Evolutionary conservation across 2,329 filamentous ascomycete genomes (phyloP).

Genomic region (Fusarium tjaetaba): DNA sequence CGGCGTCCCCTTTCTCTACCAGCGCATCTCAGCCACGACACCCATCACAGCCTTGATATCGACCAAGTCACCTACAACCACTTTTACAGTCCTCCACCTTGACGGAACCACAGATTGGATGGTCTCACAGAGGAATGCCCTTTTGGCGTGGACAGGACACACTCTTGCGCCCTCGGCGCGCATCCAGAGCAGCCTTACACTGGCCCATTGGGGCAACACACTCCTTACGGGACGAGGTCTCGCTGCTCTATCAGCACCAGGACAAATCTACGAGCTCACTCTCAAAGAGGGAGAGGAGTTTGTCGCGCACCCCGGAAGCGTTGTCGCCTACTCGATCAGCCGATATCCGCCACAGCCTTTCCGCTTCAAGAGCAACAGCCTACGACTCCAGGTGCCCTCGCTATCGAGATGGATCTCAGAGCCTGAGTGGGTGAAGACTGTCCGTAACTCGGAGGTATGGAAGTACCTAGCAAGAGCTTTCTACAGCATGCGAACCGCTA

Average conservation of each 20-base stretch:
- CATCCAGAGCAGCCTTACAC: constrained; percentile 76
- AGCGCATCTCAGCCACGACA: constrained; percentile 85
- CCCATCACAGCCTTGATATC: constrained; percentile 90
- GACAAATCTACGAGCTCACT: constrained; percentile 88
- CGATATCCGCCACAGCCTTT: constrained; percentile 82
- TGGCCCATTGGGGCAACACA: constrained; percentile 93
- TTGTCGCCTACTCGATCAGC: constrained; percentile 88
- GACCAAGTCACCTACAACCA: constrained; percentile 85
- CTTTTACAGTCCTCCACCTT: constrained; percentile 86
- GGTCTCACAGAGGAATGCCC: constrained; percentile 83
- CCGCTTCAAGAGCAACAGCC: constrained; percentile 80
- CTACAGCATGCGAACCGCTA: constrained; percentile 78
- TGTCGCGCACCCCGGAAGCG: constrained; percentile 88
- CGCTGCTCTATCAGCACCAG: constrained; percentile 83
- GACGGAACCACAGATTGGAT: constrained; percentile 98
- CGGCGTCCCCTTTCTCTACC: constrained; percentile 94
- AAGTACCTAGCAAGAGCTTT: constrained; percentile 71
- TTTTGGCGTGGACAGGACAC: constrained; percentile 97
- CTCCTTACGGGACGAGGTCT: constrained; percentile 88
- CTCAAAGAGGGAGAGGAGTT: constrained; percentile 88
- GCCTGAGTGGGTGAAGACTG: constrained; percentile 75
- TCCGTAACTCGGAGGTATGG: constrained; percentile 79
- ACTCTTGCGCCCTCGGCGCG: constrained; percentile 80
- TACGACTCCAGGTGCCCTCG: constrained; percentile 83
- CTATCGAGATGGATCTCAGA: constrained; percentile 72